Evolutionary conservation across 129 eudicot genomes (phyloP), one percentile per base, ranked within the genome.

Genomic region (Centrapalus pauciflorus): DNA sequence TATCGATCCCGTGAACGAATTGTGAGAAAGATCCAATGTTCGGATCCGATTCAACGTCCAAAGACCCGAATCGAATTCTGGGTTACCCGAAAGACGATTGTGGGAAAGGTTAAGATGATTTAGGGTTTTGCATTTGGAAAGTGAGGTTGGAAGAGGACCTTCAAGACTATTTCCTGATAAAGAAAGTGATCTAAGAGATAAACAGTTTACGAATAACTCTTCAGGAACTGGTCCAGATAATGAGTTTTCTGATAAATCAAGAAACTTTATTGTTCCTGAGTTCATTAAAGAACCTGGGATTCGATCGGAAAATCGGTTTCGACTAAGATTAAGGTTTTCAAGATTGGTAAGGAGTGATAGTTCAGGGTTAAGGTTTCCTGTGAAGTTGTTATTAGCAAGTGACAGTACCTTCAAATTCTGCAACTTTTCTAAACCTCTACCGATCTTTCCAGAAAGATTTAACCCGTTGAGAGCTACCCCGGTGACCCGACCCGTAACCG

Each of bases 381-480:
- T 79, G 25, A 93, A 77, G 66, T 89, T 84, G 83, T 93, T 89
- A 55, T 72, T 27, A 25, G 99, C 77, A 19, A 93, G 74, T 25
- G 99, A 89, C 5, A 89, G 66, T 30, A 82, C 80, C 81, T 80
- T 84, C 6, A 93, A 65, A 16, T 69, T 61, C 20, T 78, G 83
- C 56, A 93, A 69, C 80, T 89, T 89, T 16, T 81, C 90, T 2
- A 93, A 84, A 37, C 95, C 96, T 77, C 82, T 69, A 0, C 96
- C 95, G 4, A 93, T 71, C 71, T 84, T 90, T 12, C 99, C 99
- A 5, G 99, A 89, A 4, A 93, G 83, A 61, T 71, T 25, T 33
- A 93, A 63, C 5, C 86, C 86, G 45, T 87, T 82, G 5, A 93
- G 89, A 11, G 76, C 41, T 9, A 93, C 1, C 3, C 76, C 75